These are phyloP conservation scores for Fusarium hainanense DNA, from an alignment of 2,329 filamentous ascomycete species.

Conservation along the genomic window DNA sequence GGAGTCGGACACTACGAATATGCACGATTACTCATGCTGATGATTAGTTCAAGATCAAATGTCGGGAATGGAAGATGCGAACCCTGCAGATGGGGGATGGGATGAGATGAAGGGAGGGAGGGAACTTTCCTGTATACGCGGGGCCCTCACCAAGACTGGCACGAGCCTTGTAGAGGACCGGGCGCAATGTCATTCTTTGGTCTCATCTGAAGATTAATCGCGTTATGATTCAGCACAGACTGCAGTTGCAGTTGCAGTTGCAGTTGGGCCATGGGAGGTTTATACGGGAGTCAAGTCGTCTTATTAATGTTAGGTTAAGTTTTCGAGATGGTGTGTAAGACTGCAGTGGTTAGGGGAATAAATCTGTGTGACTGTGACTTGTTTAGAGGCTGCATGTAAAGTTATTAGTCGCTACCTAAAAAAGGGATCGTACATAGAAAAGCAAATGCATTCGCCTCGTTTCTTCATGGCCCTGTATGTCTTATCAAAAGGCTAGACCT, in stretches of 20 bases:
- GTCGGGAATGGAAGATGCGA: constrained; percentile 25
- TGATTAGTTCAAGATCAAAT: constrained; percentile 6
- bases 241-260: background rate
- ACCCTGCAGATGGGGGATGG: constrained; percentile 26
- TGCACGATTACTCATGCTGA: constrained; percentile 18
- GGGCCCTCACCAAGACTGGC: constrained; percentile 6
- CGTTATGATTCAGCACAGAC: constrained; percentile 10
- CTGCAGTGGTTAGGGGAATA: background rate
- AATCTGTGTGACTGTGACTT: background rate
- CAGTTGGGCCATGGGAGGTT: background rate
- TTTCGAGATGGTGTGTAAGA: constrained; percentile 12
- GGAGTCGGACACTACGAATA: background rate
- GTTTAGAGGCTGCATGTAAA: background rate
- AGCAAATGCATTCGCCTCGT: constrained; percentile 7
- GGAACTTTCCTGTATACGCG: constrained; percentile 5
- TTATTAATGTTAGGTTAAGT: constrained; percentile 17
- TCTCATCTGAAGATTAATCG: constrained; percentile 18
- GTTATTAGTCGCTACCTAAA: background rate
- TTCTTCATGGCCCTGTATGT: constrained; percentile 7
- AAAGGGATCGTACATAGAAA: background rate
- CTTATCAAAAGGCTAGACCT: constrained; percentile 19
- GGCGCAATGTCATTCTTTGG: constrained; percentile 14
- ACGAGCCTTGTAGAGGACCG: constrained; percentile 28
- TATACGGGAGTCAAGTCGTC: constrained; percentile 14
- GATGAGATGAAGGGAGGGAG: background rate